A percentile compares a stretch with the other conserved stretches of the same genome.
These are phyloP conservation scores for Kazachstania bromeliacearum DNA, from an alignment of 805 yeast genomes.

Conservation along the genomic window DNA sequence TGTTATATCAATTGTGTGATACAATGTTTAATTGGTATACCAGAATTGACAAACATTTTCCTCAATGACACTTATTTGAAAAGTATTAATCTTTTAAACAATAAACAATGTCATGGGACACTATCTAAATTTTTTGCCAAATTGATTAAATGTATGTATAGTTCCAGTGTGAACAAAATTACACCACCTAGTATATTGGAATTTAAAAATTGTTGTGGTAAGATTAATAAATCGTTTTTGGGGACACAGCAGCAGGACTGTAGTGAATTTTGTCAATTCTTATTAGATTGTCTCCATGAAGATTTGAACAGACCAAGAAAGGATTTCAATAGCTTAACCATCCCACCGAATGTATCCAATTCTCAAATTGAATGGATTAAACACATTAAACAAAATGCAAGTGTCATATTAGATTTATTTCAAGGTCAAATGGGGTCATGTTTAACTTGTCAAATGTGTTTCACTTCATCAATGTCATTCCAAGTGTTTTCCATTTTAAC, in stretches of 20 bases:
- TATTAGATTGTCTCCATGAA: slow-evolving; percentile 84
- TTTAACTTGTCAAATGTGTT: slow-evolving; percentile 63
- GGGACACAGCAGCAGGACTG: slow-evolving; percentile 88
- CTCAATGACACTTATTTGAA: slow-evolving; percentile 45
- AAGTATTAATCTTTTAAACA: neutral
- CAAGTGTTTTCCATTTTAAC: slow-evolving; percentile 73
- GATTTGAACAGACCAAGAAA: slow-evolving; percentile 55
- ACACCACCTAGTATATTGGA: slow-evolving; percentile 45
- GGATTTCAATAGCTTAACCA: too few relatives aligned
- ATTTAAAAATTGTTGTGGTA: slow-evolving; percentile 61
- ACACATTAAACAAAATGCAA: slow-evolving; percentile 67
- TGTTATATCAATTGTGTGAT: slow-evolving; percentile 87
- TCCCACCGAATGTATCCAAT: slow-evolving; percentile 38
- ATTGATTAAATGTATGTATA: slow-evolving; percentile 46
- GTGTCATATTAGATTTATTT: slow-evolving; percentile 69
- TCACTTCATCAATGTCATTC: slow-evolving; percentile 72
- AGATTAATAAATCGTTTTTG: slow-evolving; percentile 62
- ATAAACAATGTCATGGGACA: neutral
- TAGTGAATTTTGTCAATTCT: slow-evolving; percentile 82
- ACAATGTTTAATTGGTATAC: slow-evolving; percentile 77
- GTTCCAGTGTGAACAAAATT: slow-evolving; percentile 22
- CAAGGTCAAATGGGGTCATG: slow-evolving; percentile 87
- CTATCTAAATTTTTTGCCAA: slow-evolving; percentile 61
- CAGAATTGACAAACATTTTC: slow-evolving; percentile 54
- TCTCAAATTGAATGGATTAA: slow-evolving; percentile 90